phyloP scores from a whole-genome alignment of 78 protist species.

The Planoprotostelium fungivorum region DNA sequence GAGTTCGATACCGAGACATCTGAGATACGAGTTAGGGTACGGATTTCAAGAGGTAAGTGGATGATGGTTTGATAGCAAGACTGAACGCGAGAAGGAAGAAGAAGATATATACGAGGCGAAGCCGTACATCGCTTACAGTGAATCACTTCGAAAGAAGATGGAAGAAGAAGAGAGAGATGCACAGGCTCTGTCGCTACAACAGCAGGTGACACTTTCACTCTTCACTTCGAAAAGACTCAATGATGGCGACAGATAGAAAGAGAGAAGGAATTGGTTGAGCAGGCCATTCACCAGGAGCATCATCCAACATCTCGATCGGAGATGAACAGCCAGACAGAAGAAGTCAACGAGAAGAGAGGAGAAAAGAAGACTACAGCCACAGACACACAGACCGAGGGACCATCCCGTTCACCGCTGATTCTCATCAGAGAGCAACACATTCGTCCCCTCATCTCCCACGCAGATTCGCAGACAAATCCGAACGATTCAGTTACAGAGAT shows the following conservation, averaged over 20 bases:
- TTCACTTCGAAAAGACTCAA: neutral
- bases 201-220: neutral
- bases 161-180: neutral
- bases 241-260: neutral
- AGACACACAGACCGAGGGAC: neutral
- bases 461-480: too few species aligned
- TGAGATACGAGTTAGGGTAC: too few species aligned
- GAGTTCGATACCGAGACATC: too few species aligned
- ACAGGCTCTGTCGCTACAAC: neutral
- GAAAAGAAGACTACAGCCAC: neutral
- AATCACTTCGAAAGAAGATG: neutral
- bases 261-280: neutral
- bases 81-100: too few species aligned
- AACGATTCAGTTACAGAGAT: too few species aligned
- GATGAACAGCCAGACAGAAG: too few species aligned
- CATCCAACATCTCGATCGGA: too few species aligned
- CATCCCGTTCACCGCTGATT: neutral
- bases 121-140: neutral
- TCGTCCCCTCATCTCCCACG: neutral
- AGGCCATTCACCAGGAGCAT: neutral
- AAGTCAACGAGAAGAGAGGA: neutral
- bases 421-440: neutral
- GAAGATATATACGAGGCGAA: neutral
- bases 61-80: too few species aligned
- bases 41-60: too few species aligned